Base-by-base conservation (phyloP, 176 grass and related monocot species). In the Eremochloa ophiuroides region DNA sequence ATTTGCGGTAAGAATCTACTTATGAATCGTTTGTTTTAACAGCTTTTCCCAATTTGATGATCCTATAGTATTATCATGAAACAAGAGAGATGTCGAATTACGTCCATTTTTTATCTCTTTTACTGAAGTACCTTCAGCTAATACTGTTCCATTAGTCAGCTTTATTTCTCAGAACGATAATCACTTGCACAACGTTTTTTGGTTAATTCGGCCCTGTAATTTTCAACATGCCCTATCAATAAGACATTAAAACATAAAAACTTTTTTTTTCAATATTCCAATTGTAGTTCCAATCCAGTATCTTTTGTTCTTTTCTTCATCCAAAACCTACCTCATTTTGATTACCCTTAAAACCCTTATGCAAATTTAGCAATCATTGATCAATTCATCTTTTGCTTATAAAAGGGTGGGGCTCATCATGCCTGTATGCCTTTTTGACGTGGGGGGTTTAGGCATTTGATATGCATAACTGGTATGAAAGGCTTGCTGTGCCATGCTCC, bases 1-100 rank as follows among this genome's bases (percentile, higher is more conserved):
- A 34, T 88, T 99, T 62, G 82, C 75, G 91, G 97, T 99, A 95
- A 98, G 29, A 82, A 78, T 71, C 53, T 89, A 78, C 65, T 25
- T 75, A 29, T 71, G 15, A 55, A 73, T 87, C 2, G 29, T 81
- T 71, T 74, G 41, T 56, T 42, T 58, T 41, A 26, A 58, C 62
- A 60, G 2, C 22, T 85, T 26, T 60, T 6, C 10, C 48, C 17
- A 66, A 15, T 83, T 69, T 65, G 31, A 17, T 16, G 66, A 2
- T 15, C 41, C 56, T 85, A 62, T 56, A 66, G 37, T 80, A 15
- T 70, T 84, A 64, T 11, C 12, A n/a, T 10, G 33, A 35, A 53
- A 53, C 4, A 50, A 31, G 5, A 29, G n/a, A 67, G 13, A 62
- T 62, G 38, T 75, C 30, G 3, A 62, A 48, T 75, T 26, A 73